These are phyloP conservation scores for Aegilops umbellulata DNA, from an alignment of 176 grass and related monocot genomes.

Conservation along the genomic window DNA sequence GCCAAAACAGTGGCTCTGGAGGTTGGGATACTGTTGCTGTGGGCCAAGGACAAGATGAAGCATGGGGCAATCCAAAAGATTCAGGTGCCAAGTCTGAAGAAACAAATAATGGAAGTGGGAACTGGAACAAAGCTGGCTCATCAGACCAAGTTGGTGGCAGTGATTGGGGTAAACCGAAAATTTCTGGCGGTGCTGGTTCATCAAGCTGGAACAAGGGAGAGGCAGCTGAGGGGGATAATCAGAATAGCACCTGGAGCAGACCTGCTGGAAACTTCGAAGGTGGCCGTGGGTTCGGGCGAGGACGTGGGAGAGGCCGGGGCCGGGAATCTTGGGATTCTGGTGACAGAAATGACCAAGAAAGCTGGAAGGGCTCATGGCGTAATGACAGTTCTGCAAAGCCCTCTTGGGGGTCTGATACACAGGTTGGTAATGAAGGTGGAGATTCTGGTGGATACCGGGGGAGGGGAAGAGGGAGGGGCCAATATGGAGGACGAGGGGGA, in stretches of 20 bases:
- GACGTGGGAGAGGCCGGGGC: conserved; percentile 31
- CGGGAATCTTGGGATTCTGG: conserved; percentile 32
- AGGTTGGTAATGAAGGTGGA: conserved; percentile 29
- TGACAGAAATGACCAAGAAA: conserved; percentile 37
- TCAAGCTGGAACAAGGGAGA: conserved; percentile 54
- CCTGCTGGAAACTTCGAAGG: conserved; percentile 43
- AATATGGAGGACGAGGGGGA: conserved; percentile 47
- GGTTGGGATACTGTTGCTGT: conserved; percentile 40
- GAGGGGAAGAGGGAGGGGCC: conserved; percentile 49
- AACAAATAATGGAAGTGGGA: conserved; percentile 28
- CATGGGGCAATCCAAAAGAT: conserved; percentile 42
- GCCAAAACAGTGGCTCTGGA: not conserved
- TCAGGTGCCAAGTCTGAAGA: conserved; percentile 25
- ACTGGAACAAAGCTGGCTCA: conserved; percentile 39
- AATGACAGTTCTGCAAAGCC: conserved; percentile 34
- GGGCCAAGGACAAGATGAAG: conserved; percentile 3
- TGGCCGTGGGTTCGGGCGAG: conserved; percentile 41
- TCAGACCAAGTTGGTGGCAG: conserved; percentile 24
- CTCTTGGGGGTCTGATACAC: conserved; percentile 40
- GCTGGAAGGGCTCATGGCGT: conserved; percentile 35
- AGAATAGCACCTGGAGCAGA: conserved; percentile 43
- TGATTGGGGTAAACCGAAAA: conserved; percentile 40
- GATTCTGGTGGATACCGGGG: conserved; percentile 40
- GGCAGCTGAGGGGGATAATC: conserved; percentile 23
- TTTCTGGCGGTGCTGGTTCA: conserved; percentile 25